phyloP scores from a whole-genome alignment of 495 filamentous ascomycete genomes.

The Neurospora cerealis region DNA sequence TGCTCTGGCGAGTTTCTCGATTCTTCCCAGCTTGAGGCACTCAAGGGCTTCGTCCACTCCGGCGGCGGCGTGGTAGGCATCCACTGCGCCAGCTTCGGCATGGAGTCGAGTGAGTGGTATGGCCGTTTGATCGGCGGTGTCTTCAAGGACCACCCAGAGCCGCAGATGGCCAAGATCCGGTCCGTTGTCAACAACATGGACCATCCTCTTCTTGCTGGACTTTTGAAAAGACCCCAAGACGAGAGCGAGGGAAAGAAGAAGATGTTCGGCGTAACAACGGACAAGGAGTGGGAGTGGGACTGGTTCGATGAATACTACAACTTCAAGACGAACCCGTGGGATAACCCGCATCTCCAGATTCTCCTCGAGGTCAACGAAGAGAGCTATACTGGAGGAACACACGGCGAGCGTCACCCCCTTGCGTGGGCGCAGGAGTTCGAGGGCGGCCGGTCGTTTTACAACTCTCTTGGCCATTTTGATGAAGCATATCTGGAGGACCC shows the following conservation, averaged over 20 bases:
- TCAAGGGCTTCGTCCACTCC: slow-evolving; percentile 19
- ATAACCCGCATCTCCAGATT: slow-evolving; percentile 11
- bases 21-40: slow-evolving; percentile 15
- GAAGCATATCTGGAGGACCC: slow-evolving; percentile 23
- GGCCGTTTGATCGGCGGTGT: slow-evolving; percentile 25
- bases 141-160: slow-evolving; percentile 26
- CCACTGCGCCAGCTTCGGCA: slow-evolving; percentile 27
- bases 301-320: slow-evolving; percentile 36
- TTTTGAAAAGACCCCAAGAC: slow-evolving; percentile 4
- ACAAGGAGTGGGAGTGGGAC: slow-evolving; percentile 4
- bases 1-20: slow-evolving; percentile 27
- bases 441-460: slow-evolving; percentile 28
- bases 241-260: not conserved
- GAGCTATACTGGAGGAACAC: slow-evolving; percentile 20
- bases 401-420: slow-evolving; percentile 23
- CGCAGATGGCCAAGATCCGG: slow-evolving; percentile 15
- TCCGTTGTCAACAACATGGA: slow-evolving; percentile 7
- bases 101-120: slow-evolving; percentile 21
- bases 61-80: slow-evolving; percentile 29
- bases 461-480: slow-evolving; percentile 31
- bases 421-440: slow-evolving; percentile 30
- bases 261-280: not conserved
- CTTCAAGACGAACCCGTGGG: slow-evolving; percentile 20
- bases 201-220: slow-evolving; percentile 17
- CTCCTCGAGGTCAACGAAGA: slow-evolving; percentile 23